Conservation (phyloP, 768 basidiomycete species). For the Termitomyces sp. region DNA sequence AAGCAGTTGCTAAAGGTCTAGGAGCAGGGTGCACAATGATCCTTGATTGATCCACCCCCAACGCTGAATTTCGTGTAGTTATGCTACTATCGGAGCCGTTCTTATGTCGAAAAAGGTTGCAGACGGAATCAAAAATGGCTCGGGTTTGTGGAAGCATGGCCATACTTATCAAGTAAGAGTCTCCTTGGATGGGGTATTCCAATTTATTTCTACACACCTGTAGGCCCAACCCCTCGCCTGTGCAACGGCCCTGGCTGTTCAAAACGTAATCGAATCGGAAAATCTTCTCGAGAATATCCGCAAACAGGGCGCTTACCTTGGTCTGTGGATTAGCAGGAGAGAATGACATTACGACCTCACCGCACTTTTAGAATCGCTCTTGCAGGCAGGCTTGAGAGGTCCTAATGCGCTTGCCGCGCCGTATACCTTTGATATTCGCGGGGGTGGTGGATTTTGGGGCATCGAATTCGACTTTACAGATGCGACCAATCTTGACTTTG, state of each 20-base stretch:
- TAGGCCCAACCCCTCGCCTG: conserved; percentile 75
- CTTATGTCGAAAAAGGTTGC: conserved; percentile 72
- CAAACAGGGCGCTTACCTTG: conserved; percentile 57
- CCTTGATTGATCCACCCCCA: background rate
- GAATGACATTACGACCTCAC: background rate
- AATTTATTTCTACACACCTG: background rate
- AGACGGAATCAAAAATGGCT: conserved; percentile 61
- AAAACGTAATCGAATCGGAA: conserved; percentile 65
- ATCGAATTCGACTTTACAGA: conserved; percentile 76
- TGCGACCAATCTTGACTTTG: conserved; percentile 43
- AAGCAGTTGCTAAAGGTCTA: conserved; percentile 86
- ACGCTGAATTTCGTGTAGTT: conserved; percentile 38
- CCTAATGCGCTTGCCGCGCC: conserved; percentile 59
- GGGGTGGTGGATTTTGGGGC: conserved; percentile 81
- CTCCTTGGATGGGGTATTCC: no score
- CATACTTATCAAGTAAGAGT: conserved; percentile 73
- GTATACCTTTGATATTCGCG: conserved; percentile 77
- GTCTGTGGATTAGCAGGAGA: conserved; percentile 16
- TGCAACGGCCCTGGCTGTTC: conserved; percentile 79
- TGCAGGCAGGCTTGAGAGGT: conserved; percentile 50
- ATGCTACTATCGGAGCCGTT: conserved; percentile 79
- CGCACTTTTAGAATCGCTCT: conserved; percentile 36
- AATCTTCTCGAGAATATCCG: conserved; percentile 67
- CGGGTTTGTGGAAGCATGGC: conserved; percentile 78
- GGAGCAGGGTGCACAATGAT: conserved; percentile 68